phyloP scores from a whole-genome alignment of 768 basidiomycete genomes.

The Porphyrellus cyaneotinctus region DNA sequence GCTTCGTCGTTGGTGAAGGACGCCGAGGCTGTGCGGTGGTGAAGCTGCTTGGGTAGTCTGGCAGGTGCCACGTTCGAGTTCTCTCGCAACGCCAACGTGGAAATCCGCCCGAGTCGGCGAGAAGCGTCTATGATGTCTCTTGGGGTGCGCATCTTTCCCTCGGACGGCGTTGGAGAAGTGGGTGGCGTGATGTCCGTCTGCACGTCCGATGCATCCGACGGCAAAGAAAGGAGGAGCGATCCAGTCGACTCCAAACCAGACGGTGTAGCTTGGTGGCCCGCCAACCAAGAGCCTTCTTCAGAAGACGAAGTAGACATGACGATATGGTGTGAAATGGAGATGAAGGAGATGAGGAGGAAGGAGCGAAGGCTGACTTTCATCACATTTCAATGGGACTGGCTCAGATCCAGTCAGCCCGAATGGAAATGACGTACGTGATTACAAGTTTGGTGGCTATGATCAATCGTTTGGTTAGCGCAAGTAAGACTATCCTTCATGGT shows the following conservation, averaged over 20 bases:
- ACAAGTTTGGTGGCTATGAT: too few species aligned
- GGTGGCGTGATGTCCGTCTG: conserved; percentile 21
- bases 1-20: conserved; percentile 13
- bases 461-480: too few species aligned
- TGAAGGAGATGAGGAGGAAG: background rate
- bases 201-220: conserved; percentile 14
- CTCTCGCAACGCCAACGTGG: background rate
- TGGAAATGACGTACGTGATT: too few species aligned
- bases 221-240: conserved; percentile 7
- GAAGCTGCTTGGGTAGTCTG: background rate
- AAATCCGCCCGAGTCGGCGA: conserved; percentile 7
- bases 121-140: conserved; percentile 14
- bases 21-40: background rate
- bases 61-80: background rate
- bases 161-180: conserved; percentile 13
- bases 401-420: too few species aligned
- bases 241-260: conserved; percentile 12
- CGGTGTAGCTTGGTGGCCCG: background rate
- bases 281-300: conserved; percentile 6
- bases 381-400: background rate
- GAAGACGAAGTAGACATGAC: conserved; percentile 12
- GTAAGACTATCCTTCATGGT: background rate
- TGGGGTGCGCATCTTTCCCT: conserved; percentile 6
- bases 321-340: too few species aligned
- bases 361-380: conserved; percentile 1